Conservation (phyloP, 768 basidiomycete genomes). For the Chiua virens region DNA sequence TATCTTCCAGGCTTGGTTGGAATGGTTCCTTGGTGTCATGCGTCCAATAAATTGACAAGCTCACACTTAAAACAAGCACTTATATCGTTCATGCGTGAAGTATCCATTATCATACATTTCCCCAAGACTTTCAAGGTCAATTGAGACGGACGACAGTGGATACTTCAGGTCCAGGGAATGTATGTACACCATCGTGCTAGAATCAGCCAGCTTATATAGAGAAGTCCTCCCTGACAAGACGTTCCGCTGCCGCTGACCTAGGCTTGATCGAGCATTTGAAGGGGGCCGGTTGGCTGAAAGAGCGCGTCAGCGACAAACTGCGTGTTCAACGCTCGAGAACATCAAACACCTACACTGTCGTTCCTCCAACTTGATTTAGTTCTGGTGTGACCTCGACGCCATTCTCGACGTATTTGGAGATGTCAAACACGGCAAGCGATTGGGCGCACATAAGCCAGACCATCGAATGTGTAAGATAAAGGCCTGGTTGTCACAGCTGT, state of each 20-base stretch:
- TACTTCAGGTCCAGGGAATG: too few species aligned
- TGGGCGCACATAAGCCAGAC: conserved; percentile 28
- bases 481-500: conserved; percentile 11
- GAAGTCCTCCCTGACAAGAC: not conserved
- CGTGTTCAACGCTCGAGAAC: too few species aligned
- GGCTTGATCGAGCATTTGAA: conserved; percentile 15
- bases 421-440: conserved; percentile 45
- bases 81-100: too few species aligned
- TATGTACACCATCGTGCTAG: too few species aligned
- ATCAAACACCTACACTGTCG: conserved; percentile 6
- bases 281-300: conserved; percentile 3
- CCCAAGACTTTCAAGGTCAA: too few species aligned
- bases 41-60: too few species aligned
- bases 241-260: conserved; percentile 1
- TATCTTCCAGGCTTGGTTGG: too few species aligned
- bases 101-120: too few species aligned
- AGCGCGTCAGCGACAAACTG: not conserved
- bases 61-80: too few species aligned
- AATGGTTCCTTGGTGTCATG: too few species aligned
- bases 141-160: too few species aligned
- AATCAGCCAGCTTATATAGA: not conserved
- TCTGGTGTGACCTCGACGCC: conserved; percentile 45
- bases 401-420: conserved; percentile 40
- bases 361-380: conserved; percentile 30
- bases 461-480: conserved; percentile 24